Evolutionary conservation across 2,329 filamentous ascomycete genomes (phyloP), one percentile per base, ranked within the genome.

Genomic region (Cladophialophora psammophila): DNA sequence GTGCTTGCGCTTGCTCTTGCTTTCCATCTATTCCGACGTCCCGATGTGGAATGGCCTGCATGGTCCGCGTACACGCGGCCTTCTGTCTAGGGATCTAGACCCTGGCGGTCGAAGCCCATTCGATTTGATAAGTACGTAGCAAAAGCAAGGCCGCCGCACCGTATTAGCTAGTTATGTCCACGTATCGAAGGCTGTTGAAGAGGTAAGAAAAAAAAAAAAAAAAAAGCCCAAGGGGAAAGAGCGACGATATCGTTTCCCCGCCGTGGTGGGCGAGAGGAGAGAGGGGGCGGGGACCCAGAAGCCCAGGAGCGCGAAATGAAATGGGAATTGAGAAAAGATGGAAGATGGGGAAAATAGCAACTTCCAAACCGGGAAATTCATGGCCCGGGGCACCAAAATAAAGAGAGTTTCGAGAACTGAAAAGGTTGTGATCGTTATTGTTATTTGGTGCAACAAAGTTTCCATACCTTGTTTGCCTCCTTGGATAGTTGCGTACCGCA

Each of bases 1-100:
- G 20, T 12, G 34, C 38, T n/a, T 61, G 45, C 53, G 59, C 18
- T 54, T 60, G 35, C 10, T 5, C 34, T 35, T 10, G 32, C 42
- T 20, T 60, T 36, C 31, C 42, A 35, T 31, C 10, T 36, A 45
- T 60, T 48, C 57, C 57, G 57, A 60, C 42, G 20, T 36, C 57
- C 42, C 13, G 13, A 60, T 52, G 18, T 36, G 57, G 57, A 38
- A 60, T 35, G 12, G 57, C 0, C 10, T 18, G 45, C 9, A 13
- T 40, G 3, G 36, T 15, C 36, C 36, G 15, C 26, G 26, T 3
- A 26, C 26, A 26, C 26, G 13, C 13, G 12, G 52, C 20, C 31
- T 35, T 54, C 15, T 60, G n/a, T 26, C 15, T 50, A 9, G 12
- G 26, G 32, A 50, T 50, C 57, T 48, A 50, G 57, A 26, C 57